phyloP scores from a whole-genome alignment of 352 stramenopile genomes.

The Saprolegnia parasitica region DNA sequence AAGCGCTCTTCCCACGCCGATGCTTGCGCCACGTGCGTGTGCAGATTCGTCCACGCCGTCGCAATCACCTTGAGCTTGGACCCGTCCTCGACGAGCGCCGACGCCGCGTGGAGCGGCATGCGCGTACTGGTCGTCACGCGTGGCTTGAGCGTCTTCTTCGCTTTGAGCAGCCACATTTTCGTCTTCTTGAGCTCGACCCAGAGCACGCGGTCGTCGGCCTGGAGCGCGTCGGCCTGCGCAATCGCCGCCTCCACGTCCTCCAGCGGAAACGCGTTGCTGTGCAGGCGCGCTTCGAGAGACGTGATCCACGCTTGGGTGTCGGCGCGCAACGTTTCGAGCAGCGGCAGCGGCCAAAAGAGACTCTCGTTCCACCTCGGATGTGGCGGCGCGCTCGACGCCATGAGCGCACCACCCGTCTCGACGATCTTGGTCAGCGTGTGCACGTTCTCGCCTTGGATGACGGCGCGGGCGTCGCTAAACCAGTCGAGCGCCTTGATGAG shows the following conservation, averaged over 20 bases:
- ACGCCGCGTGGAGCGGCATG: slow-evolving; percentile 53
- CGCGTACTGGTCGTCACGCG: slow-evolving; percentile 66
- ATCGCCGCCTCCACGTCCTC: not conserved
- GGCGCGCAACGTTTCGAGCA: slow-evolving; percentile 56
- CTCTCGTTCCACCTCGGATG: not conserved
- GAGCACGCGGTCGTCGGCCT: slow-evolving; percentile 36
- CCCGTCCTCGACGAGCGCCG: slow-evolving; percentile 73
- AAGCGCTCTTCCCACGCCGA: slow-evolving; percentile 77
- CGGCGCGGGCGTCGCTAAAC: slow-evolving; percentile 64
- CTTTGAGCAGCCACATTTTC: slow-evolving; percentile 74
- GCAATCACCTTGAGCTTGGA: slow-evolving; percentile 71
- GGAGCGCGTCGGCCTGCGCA: not conserved
- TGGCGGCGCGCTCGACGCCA: not conserved
- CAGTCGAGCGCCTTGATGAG: slow-evolving; percentile 43
- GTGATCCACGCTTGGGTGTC: slow-evolving; percentile 55
- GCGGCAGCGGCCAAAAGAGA: slow-evolving; percentile 71
- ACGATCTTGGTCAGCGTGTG: slow-evolving; percentile 63
- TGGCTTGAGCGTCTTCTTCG: slow-evolving; percentile 75
- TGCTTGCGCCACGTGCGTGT: slow-evolving; percentile 73
- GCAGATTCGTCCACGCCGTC: slow-evolving; percentile 67
- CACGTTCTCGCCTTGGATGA: slow-evolving; percentile 70
- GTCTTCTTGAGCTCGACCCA: slow-evolving; percentile 78
- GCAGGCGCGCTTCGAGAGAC: not conserved
- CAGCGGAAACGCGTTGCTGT: not conserved
- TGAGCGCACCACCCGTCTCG: slow-evolving; percentile 41